Conservation (phyloP, 345 rosid genomes). For the Aquilaria sinensis region DNA sequence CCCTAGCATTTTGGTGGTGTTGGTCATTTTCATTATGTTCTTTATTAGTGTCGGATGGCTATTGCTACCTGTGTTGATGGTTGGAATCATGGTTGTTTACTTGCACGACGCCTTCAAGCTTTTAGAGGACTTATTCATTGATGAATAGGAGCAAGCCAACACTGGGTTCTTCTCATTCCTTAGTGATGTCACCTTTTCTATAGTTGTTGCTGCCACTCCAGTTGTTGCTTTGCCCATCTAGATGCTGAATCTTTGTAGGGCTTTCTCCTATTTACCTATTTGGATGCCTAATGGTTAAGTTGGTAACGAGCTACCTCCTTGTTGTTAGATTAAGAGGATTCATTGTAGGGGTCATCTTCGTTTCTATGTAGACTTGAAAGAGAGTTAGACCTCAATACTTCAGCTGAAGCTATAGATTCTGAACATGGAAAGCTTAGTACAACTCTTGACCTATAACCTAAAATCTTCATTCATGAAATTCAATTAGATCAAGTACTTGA, state of each 20-base stretch:
- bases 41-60: slow-evolving; percentile 76
- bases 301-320: too few species aligned
- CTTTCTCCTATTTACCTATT: too few species aligned
- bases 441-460: too few species aligned
- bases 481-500: too few species aligned
- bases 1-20: slow-evolving; percentile 42
- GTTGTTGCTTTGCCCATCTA: slow-evolving; percentile 53
- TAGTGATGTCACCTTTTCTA: slow-evolving; percentile 54
- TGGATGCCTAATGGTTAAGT: too few species aligned
- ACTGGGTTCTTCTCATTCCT: slow-evolving; percentile 68
- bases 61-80: slow-evolving; percentile 54
- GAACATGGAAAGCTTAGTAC: too few species aligned
- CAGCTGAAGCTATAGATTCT: too few species aligned
- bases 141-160: slow-evolving; percentile 61
- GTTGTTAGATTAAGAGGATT: too few species aligned
- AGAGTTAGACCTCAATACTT: too few species aligned
- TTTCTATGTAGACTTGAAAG: too few species aligned
- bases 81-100: slow-evolving; percentile 63
- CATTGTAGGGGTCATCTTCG: too few species aligned
- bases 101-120: slow-evolving; percentile 78
- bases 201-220: slow-evolving; percentile 48
- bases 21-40: slow-evolving; percentile 57
- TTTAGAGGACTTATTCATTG: slow-evolving; percentile 78
- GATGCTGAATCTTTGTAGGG: neutral
- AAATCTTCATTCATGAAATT: too few species aligned